Evolutionary conservation across 2,329 filamentous ascomycete species (phyloP), one percentile per base, ranked within the genome.

Genomic region (Hansfordia pulvinata): DNA sequence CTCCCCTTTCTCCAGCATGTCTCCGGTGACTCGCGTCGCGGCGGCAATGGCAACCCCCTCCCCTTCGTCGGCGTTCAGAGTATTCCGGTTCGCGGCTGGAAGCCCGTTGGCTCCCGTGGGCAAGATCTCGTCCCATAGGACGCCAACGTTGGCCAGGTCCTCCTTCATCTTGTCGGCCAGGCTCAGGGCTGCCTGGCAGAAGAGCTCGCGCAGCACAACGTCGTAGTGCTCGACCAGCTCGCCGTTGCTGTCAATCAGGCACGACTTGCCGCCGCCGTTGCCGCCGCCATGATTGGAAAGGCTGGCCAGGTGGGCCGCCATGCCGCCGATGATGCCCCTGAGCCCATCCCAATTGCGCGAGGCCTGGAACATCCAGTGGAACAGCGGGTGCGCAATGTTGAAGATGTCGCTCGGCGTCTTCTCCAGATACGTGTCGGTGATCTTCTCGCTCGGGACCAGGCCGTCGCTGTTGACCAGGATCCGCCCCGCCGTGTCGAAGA

Each of bases 351-450:
- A 93, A 47, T 85, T 78, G 31, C 75, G 67, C 6, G 80, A 82
- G 3, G 83, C 80, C 30, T 80, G 70, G 44, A 81, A 92, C 42
- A 90, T 76, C 85, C 85, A 93, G 26, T 85, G 72, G 50, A 90
- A 93, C 2, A 86, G 71, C 0, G 80, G 71, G 44, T 93, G 83
- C 1, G 71, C 69, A 14, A 74, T 73, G 30, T 73, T 74, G 41
- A 93, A 86, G 10, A 76, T 69, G 33, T 92, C 82, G 32, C 76
- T 71, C 28, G 76, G 69, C 16, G 70, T 73, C 46, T 64, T 69
- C 46, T 79, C 75, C 20, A 82, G 53, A 46, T 83, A 84, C 10
- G 75, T 75, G 46, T 77, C 76, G 1, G 83, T 90, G 34, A 93
- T 81, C 38, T 85, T 82, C 32, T 76, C 68, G 22, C 64, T 76